phyloP scores from a whole-genome alignment of 768 basidiomycete species.

The Suillus subluteus region DNA sequence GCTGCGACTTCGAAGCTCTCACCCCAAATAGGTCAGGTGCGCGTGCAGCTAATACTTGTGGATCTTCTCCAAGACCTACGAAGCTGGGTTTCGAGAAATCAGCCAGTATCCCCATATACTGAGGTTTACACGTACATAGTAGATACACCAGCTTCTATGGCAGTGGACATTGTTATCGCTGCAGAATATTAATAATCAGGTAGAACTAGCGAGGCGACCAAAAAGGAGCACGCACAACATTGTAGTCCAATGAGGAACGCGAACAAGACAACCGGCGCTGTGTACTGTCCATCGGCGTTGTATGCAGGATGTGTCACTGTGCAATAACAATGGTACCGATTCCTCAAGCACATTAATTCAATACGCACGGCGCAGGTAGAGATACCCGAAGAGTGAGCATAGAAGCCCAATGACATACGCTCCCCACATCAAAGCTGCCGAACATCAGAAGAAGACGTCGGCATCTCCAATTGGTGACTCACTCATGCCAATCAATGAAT shows the following conservation, averaged over 20 bases:
- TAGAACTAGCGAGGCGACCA: constrained; percentile 2
- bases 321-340: not conserved
- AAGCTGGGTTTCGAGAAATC: constrained; percentile 47
- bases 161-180: constrained; percentile 72
- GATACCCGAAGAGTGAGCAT: constrained; percentile 74
- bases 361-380: constrained; percentile 71
- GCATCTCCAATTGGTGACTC: constrained; percentile 27
- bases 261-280: constrained; percentile 76
- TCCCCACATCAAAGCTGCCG: constrained; percentile 74
- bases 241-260: constrained; percentile 79
- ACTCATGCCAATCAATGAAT: constrained; percentile 82
- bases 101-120: not conserved
- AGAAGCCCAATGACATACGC: constrained; percentile 76
- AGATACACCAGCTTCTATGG: constrained; percentile 85
- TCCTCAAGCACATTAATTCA: constrained; percentile 1
- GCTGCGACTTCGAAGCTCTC: constrained; percentile 23
- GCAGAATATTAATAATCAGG: constrained; percentile 7
- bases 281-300: constrained; percentile 75
- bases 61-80: constrained; percentile 85
- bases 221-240: constrained; percentile 57
- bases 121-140: constrained; percentile 60
- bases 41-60: constrained; percentile 71
- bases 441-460: constrained; percentile 7
- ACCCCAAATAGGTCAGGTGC: constrained; percentile 73
- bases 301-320: constrained; percentile 76